Percentiles rank a stretch among this genome's conserved stretches.
These are phyloP conservation scores for Wilhelminamyces savonicus DNA, from an alignment of 805 yeast genomes.

Conservation along the genomic window DNA sequence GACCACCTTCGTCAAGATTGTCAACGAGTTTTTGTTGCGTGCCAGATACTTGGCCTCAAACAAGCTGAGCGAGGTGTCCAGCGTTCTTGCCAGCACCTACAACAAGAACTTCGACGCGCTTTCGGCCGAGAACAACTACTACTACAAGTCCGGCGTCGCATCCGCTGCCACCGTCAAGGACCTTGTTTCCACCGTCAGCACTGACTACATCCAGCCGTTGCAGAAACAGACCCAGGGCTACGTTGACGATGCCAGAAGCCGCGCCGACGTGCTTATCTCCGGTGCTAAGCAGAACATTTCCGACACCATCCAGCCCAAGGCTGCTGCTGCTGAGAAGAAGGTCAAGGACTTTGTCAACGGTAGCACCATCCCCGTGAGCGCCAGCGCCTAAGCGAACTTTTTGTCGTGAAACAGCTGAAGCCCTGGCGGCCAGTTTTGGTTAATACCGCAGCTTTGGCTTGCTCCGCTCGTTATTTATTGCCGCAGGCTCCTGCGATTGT, in stretches of 20 bases:
- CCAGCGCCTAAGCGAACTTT: too few species aligned
- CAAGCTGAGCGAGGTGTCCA: slow-evolving; percentile 22
- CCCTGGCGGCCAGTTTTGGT: too few species aligned
- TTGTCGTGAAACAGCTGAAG: too few species aligned
- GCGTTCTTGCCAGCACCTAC: slow-evolving; percentile 26
- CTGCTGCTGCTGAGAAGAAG: too few species aligned
- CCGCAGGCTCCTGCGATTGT: too few species aligned
- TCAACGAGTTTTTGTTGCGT: slow-evolving; percentile 14
- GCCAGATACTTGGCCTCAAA: slow-evolving; percentile 18
- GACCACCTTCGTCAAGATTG: slow-evolving; percentile 14
- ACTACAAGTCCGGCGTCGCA: slow-evolving; percentile 28
- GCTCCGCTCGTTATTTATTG: too few species aligned
- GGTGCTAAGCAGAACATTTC: slow-evolving; percentile 12
- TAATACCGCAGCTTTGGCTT: too few species aligned
- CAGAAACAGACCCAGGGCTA: slow-evolving; percentile 32
- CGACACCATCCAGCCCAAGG: slow-evolving; percentile 4
- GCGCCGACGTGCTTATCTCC: slow-evolving; percentile 6
- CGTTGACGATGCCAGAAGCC: slow-evolving; percentile 25
- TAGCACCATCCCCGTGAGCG: too few species aligned
- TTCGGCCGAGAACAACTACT: too few species aligned
- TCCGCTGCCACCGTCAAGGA: slow-evolving; percentile 28
- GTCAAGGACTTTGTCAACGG: too few species aligned
- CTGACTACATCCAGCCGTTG: slow-evolving; percentile 33
- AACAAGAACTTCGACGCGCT: slow-evolving; percentile 23
- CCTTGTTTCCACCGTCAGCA: slow-evolving; percentile 26